Conservation (phyloP, 805 yeast species). For the Candida sanyiensis region DNA sequence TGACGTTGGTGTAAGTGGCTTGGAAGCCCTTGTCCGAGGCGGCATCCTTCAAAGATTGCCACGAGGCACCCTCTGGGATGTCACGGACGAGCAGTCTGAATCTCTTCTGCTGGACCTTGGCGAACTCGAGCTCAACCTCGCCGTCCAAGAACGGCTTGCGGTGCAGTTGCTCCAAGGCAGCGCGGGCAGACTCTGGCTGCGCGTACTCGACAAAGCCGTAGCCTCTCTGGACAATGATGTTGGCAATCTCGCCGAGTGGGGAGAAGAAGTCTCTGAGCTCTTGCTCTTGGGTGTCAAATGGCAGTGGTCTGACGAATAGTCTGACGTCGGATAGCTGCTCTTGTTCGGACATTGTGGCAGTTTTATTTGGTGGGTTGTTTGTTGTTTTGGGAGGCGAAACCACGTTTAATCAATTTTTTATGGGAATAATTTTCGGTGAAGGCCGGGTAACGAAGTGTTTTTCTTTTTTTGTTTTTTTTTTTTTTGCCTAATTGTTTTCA, state of each 20-base stretch:
- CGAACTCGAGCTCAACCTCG: conserved; percentile 38
- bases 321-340: conserved; percentile 36
- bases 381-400: background rate
- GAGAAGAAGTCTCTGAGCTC: conserved; percentile 66
- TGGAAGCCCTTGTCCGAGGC: conserved; percentile 69
- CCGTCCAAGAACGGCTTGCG: conserved; percentile 62
- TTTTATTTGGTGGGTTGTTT: background rate
- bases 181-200: conserved; percentile 60
- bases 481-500: too few relatives aligned
- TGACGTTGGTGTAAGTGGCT: conserved; percentile 52
- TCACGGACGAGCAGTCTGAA: conserved; percentile 63
- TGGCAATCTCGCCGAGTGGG: conserved; percentile 60
- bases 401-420: too few relatives aligned
- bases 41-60: conserved; percentile 90
- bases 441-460: too few relatives aligned
- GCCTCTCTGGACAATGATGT: conserved; percentile 70
- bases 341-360: too few relatives aligned
- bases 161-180: conserved; percentile 71
- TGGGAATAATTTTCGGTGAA: too few relatives aligned
- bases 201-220: conserved; percentile 87
- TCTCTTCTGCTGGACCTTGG: conserved; percentile 51
- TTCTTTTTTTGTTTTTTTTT: too few relatives aligned
- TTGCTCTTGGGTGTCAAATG: conserved; percentile 46
- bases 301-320: conserved; percentile 59
- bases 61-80: conserved; percentile 70